Conservation (phyloP, 108 stramenopile genomes). For the Nannochloropsis oceanica region DNA sequence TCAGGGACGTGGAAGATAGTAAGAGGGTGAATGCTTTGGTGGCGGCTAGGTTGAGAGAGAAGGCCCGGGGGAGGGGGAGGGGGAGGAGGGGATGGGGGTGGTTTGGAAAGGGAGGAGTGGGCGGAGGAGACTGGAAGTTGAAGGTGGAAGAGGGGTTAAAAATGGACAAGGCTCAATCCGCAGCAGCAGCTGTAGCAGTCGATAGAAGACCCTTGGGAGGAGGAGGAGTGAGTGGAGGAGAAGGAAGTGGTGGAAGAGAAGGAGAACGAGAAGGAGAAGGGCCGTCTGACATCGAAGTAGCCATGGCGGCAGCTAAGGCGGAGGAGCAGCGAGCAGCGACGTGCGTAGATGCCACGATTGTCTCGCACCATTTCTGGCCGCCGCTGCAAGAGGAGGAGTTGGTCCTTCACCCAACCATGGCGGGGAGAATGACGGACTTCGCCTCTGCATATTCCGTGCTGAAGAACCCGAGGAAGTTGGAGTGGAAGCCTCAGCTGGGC, state of each 20-base stretch:
- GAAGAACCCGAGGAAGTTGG: constrained; percentile 77
- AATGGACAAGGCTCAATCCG: constrained; percentile 71
- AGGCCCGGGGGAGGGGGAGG: background rate
- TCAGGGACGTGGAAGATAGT: constrained; percentile 88
- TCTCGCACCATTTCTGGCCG: constrained; percentile 94
- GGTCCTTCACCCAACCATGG: constrained; percentile 61
- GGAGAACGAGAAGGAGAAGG: background rate
- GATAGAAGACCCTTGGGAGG: background rate
- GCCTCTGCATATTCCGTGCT: constrained; percentile 40
- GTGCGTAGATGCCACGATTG: constrained; percentile 59
- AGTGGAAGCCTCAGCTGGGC: constrained; percentile 69
- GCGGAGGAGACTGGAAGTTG: no score
- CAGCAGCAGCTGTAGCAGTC: constrained; percentile 72
- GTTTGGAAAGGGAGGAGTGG: background rate
- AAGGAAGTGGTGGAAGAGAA: background rate
- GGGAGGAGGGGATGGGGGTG: background rate
- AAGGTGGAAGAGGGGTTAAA: constrained; percentile 26
- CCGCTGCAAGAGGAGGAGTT: constrained; percentile 57
- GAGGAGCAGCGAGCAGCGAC: background rate
- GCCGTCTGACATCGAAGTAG: background rate
- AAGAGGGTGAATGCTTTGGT: constrained; percentile 72
- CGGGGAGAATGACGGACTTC: constrained; percentile 51
- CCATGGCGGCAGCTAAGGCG: background rate
- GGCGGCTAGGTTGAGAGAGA: constrained; percentile 23
- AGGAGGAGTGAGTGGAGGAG: background rate